phyloP scores from a whole-genome alignment of 805 yeast species.

The Sugiyamaella chiloensis region DNA sequence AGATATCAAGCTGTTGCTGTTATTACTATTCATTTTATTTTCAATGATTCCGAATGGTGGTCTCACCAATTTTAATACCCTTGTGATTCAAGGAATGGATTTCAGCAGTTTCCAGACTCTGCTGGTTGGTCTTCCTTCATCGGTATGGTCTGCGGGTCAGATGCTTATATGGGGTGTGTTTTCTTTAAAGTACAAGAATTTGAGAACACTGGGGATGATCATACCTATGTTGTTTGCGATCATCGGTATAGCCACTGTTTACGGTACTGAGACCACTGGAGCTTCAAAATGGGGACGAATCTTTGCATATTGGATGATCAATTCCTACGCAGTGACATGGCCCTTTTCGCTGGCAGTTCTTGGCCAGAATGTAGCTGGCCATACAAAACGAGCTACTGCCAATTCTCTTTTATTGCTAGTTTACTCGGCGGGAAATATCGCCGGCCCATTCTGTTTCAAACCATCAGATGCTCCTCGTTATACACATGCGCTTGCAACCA shows the following conservation, averaged over 20 bases:
- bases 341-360: conserved; percentile 24
- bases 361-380: conserved; percentile 59
- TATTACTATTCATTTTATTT: conserved; percentile 40
- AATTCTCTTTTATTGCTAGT: conserved; percentile 58
- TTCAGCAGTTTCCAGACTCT: conserved; percentile 31
- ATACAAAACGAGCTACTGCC: conserved; percentile 62
- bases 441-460: conserved; percentile 71
- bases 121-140: conserved; percentile 40
- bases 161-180: conserved; percentile 4
- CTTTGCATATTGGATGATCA: conserved; percentile 4
- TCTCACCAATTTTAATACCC: conserved; percentile 44
- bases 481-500: conserved; percentile 28
- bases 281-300: conserved; percentile 1
- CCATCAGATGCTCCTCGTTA: conserved; percentile 56
- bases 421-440: conserved; percentile 64
- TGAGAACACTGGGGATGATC: conserved; percentile 5
- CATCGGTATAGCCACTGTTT: conserved; percentile 7
- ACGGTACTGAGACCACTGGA: not conserved
- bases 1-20: conserved; percentile 29
- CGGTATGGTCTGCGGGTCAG: conserved; percentile 38
- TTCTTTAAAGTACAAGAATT: not conserved
- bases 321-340: conserved; percentile 7
- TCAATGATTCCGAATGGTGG: conserved; percentile 52
- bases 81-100: conserved; percentile 35
- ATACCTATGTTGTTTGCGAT: conserved; percentile 13